Evolutionary conservation across 2,329 filamentous ascomycete species (phyloP), one percentile per base, ranked within the genome.

Genomic region (Trichoderma oligosporum): DNA sequence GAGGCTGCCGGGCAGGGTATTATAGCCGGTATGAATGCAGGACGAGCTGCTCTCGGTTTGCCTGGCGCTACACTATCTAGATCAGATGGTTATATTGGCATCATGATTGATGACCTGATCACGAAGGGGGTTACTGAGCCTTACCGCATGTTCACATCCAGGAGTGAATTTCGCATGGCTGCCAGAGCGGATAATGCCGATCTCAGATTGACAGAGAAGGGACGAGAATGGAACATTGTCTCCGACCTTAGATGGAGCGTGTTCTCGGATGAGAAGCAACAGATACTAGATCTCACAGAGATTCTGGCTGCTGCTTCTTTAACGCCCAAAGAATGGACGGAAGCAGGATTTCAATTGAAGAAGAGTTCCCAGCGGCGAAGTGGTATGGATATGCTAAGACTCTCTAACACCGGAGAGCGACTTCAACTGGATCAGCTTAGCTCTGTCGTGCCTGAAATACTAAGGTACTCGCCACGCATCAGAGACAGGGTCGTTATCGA

Each of bases 91-190:
- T 99, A 97, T 71, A 97, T 99, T 67, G 94, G 94, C 63, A 88
- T 99, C 74, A 96, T 99, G 91, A 92, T 99, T 66, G 94, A 99
- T 72, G 94, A 99, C 70, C 83, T 99, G 35, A 86, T 96, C 68
- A 97, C 93, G 20, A 97, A 97, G 73, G 94, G 94, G 46, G 94
- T 99, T 27, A 92, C 89, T 2, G 94, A 99, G 69, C 94, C 94
- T 1, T 99, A 99, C 73, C 85, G 94, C 63, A 97, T 99, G 92
- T 99, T 99, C 76, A 99, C 94, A 2, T 89, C 89, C 5, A 85
- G 94, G 62, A 96, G 89, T 74, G 94, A 99, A 75, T 99, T 95
- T 73, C 89, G 94, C 61, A 92, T 99, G 82, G 90, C 87, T 41
- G 85, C 91, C 2, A 87, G 94, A 61, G 87, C 94, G 44, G 94